These are phyloP conservation scores for Acacia pycnantha DNA, from an alignment of 331 rosid species.

Conservation along the genomic window DNA sequence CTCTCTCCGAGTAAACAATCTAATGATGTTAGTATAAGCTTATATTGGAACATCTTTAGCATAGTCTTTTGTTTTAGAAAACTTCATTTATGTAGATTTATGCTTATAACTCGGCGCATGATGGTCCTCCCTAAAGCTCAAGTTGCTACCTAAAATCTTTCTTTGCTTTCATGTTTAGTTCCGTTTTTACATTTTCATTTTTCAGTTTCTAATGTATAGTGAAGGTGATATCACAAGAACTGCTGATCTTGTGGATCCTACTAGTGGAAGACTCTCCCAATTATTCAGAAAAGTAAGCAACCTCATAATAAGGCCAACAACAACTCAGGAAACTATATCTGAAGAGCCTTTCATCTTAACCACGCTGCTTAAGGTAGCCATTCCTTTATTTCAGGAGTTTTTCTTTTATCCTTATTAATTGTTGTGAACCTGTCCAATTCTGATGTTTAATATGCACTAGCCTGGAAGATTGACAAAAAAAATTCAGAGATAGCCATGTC, in stretches of 20 bases:
- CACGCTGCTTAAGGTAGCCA: slow-evolving; percentile 53
- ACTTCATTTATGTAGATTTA: neutral
- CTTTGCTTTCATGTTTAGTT: slow-evolving; percentile 24
- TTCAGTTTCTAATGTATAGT: slow-evolving; percentile 67
- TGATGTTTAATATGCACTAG: slow-evolving; percentile 1
- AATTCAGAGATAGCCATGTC: neutral
- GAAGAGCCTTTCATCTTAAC: slow-evolving; percentile 52
- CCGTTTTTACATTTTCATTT: slow-evolving; percentile 42
- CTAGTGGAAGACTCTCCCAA: slow-evolving; percentile 49
- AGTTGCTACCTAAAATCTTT: neutral
- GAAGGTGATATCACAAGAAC: slow-evolving; percentile 69
- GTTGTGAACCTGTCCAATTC: neutral
- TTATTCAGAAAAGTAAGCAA: slow-evolving; percentile 46
- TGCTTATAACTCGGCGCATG: neutral
- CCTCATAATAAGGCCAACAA: slow-evolving; percentile 39
- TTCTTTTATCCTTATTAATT: neutral
- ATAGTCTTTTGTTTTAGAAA: neutral
- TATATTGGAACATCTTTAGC: neutral
- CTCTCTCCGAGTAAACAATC: neutral
- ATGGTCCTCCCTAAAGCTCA: neutral
- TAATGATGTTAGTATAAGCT: neutral
- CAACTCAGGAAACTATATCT: slow-evolving; percentile 30
- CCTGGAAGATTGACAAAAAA: slow-evolving; percentile 5
- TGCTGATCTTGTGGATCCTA: slow-evolving; percentile 61
- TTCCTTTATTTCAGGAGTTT: neutral